These are phyloP conservation scores for Neurospora sp. DNA, from an alignment of 495 filamentous ascomycete species.

Conservation along the genomic window DNA sequence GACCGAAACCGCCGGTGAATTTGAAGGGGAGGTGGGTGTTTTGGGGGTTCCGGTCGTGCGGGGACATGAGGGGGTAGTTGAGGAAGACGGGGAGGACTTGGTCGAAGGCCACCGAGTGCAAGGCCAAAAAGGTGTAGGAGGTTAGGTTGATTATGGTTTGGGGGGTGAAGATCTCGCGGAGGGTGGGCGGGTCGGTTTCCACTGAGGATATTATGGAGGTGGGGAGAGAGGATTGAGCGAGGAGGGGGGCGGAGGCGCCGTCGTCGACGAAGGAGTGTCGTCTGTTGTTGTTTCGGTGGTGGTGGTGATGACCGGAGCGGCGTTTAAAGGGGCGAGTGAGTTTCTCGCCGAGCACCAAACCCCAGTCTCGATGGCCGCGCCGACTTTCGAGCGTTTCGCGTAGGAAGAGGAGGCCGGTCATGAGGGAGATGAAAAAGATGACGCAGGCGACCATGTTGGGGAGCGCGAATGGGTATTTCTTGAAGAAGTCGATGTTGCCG, in stretches of 20 bases:
- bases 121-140: slow-evolving; percentile 62
- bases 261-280: slow-evolving; percentile 32
- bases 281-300: slow-evolving; percentile 12
- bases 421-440: slow-evolving; percentile 65
- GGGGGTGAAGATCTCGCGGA: slow-evolving; percentile 58
- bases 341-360: slow-evolving; percentile 52
- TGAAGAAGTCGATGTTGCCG: slow-evolving; percentile 54
- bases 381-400: slow-evolving; percentile 66
- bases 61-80: slow-evolving; percentile 49
- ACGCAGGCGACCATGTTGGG: slow-evolving; percentile 68
- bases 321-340: slow-evolving; percentile 27
- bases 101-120: slow-evolving; percentile 71
- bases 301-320: slow-evolving; percentile 5
- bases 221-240: slow-evolving; percentile 23
- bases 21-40: slow-evolving; percentile 64
- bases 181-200: slow-evolving; percentile 30
- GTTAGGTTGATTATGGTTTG: slow-evolving; percentile 71
- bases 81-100: slow-evolving; percentile 75
- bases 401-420: slow-evolving; percentile 61
- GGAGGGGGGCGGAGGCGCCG: slow-evolving; percentile 32
- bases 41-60: slow-evolving; percentile 20
- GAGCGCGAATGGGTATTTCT: slow-evolving; percentile 66
- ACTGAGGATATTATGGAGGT: neutral
- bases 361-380: slow-evolving; percentile 55
- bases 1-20: slow-evolving; percentile 69